Evolutionary conservation across 257 asterid species (phyloP), one percentile per base, ranked within the genome.

Genomic region (Nicotiana otophora): DNA sequence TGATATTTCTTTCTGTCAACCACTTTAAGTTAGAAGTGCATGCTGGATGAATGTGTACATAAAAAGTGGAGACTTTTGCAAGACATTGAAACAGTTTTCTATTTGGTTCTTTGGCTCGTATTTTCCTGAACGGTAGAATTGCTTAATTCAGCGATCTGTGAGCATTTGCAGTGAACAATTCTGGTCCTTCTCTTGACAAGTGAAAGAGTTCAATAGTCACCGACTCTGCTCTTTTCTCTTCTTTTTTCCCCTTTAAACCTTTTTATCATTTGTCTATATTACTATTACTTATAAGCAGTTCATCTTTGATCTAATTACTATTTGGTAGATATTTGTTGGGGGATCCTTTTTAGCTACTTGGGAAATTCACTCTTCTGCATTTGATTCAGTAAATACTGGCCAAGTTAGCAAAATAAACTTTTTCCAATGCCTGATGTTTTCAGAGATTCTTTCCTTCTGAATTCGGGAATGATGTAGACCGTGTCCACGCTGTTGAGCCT

Each of bases 371-470:
- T 17, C 26, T 57, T 57, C 62, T 17, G 23, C 26, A 57, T 16
- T 17, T 12, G 58, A 15, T 53, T 53, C 7, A 53, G 58, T 53
- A 53, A 53, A 11, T 53, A 53, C 17, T 14, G 58, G 68, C 26
- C 68, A 28, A 34, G 42, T n/a, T 69, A 69, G 57, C 10, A 10
- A n/a, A 69, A 17, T 16, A 10, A 61, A 7, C 39, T 16, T 28
- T 69, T 69, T 15, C 5, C 12, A 69, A 4, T 64, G 28, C 8
- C 16, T 77, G 17, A 77, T 20, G 10, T 61, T 42, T 60, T 20
- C 87, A 94, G 97, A 90, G 93, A 79, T 94, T 93, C 85, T 81
- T 90, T 28, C 98, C 98, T 0, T 94, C 97, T 0, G 98, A 94
- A 77, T 94, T 90, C 57, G 97, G 97, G 15, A 83, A 86, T 65